A percentile compares a stretch with the other conserved stretches of the same genome.
phyloP scores from a whole-genome alignment of 495 filamentous ascomycete genomes.

The Neurospora tetrasperma region DNA sequence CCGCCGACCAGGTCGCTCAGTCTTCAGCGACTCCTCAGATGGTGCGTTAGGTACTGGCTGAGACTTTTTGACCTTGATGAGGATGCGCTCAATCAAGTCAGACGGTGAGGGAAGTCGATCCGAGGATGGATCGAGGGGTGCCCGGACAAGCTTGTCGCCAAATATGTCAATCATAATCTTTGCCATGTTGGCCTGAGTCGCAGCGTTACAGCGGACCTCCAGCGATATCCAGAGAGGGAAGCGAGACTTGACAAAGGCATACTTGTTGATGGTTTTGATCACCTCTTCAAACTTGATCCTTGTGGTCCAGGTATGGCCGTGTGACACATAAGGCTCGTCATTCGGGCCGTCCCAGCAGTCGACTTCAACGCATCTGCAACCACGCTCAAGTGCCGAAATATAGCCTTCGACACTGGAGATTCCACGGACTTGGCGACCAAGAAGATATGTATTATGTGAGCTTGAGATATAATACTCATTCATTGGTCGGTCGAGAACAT shows the following conservation, averaged over 20 bases:
- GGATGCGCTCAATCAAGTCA: conserved; percentile 67
- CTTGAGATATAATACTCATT: conserved; percentile 98
- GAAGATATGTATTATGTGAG: conserved; percentile 95
- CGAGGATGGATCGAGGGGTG: conserved; percentile 57
- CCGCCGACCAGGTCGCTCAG: conserved; percentile 37
- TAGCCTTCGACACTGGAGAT: conserved; percentile 90
- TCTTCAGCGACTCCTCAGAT: conserved; percentile 27
- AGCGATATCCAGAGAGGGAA: conserved; percentile 91
- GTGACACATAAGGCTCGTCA: conserved; percentile 75
- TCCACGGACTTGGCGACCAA: conserved; percentile 81
- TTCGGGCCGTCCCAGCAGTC: conserved; percentile 95
- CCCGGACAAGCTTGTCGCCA: conserved; percentile 62
- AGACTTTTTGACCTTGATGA: conserved; percentile 85
- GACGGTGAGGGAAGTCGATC: conserved; percentile 71
- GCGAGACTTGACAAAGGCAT: conserved; percentile 70
- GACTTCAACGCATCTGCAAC: conserved; percentile 91
- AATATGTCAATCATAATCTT: conserved; percentile 80
- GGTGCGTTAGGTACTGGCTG: conserved; percentile 15
- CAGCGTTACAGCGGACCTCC: conserved; percentile 80
- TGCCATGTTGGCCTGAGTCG: conserved; percentile 82
- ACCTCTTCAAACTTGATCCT: conserved; percentile 80
- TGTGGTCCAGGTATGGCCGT: conserved; percentile 81
- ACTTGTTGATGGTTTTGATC: conserved; percentile 83
- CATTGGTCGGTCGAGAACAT: conserved; percentile 65
- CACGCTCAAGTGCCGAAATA: conserved; percentile 75